These are phyloP conservation scores for Nemania sp. DNA, from an alignment of 2,329 filamentous ascomycete species.

Conservation along the genomic window DNA sequence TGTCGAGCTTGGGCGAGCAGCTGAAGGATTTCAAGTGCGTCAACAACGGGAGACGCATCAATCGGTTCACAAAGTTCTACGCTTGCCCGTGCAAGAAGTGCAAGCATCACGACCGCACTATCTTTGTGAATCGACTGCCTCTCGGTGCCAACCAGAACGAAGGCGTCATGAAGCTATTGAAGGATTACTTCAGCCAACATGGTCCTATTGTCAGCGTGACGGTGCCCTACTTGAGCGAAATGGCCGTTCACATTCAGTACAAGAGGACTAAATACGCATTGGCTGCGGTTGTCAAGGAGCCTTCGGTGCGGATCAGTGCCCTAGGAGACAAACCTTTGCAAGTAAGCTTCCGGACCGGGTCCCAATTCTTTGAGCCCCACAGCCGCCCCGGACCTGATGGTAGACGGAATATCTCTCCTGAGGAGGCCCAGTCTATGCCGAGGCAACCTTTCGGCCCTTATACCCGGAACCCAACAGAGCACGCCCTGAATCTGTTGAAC, in stretches of 20 bases:
- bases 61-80: slow-evolving; percentile 13
- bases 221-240: no score
- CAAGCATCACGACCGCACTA: slow-evolving; percentile 14
- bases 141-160: not conserved
- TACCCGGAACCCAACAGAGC: not conserved
- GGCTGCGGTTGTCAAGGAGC: not conserved
- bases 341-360: slow-evolving; percentile 8
- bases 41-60: not conserved
- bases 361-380: slow-evolving; percentile 24
- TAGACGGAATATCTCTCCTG: no score
- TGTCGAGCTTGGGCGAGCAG: no score
- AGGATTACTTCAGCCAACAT: slow-evolving; percentile 21
- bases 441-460: not conserved
- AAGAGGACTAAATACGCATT: not conserved
- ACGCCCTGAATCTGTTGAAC: not conserved
- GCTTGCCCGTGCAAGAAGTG: slow-evolving; percentile 28
- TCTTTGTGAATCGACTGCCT: slow-evolving; percentile 23
- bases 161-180: not conserved
- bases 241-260: no score
- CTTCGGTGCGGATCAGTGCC: not conserved
- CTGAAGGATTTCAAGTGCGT: slow-evolving; percentile 12
- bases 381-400: no score
- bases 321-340: not conserved
- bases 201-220: slow-evolving; percentile 14
- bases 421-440: no score